Evolutionary conservation across 2,329 filamentous ascomycete species (phyloP).

Genomic region (Aspergillus fumigatiaffinis): DNA sequence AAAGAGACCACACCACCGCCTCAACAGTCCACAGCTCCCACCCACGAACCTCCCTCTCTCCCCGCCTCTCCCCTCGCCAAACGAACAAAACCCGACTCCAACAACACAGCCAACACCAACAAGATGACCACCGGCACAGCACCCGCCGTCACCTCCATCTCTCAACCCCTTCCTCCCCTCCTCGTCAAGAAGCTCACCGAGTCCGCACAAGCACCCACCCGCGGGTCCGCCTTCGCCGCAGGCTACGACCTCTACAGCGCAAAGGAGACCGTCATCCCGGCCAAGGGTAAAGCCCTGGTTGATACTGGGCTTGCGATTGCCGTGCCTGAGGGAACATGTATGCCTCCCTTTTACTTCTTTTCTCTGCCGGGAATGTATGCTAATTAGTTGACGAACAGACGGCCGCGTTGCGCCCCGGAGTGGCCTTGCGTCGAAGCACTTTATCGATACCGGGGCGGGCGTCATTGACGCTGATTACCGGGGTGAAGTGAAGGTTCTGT

Average conservation of each 20-base stretch:
- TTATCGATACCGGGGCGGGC: constrained; percentile 92
- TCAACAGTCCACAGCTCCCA: constrained; percentile 21
- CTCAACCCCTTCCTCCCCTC: constrained; percentile 55
- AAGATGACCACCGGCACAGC: constrained; percentile 29
- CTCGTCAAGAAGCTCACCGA: constrained; percentile 84
- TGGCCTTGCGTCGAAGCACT: constrained; percentile 88
- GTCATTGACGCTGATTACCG: constrained; percentile 98
- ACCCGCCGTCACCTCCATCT: constrained; percentile 34
- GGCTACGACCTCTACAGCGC: constrained; percentile 91
- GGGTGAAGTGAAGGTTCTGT: constrained; percentile 85
- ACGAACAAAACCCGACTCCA: constrained; percentile 63
- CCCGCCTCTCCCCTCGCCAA: constrained; percentile 75
- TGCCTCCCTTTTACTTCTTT: constrained; percentile 28
- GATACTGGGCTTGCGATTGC: constrained; percentile 90
- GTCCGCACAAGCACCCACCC: constrained; percentile 76
- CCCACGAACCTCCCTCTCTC: constrained; percentile 53
- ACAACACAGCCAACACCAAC: constrained; percentile 20
- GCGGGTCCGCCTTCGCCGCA: constrained; percentile 83
- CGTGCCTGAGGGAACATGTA: constrained; percentile 85
- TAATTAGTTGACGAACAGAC: constrained; percentile 49
- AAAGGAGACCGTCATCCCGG: constrained; percentile 69
- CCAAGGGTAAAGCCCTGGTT: constrained; percentile 78
- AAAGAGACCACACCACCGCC: constrained; percentile 34
- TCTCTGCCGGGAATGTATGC: not conserved
- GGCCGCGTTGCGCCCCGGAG: constrained; percentile 86